Base-by-base conservation (phyloP, 768 basidiomycete species). In the Suillus paluster region DNA sequence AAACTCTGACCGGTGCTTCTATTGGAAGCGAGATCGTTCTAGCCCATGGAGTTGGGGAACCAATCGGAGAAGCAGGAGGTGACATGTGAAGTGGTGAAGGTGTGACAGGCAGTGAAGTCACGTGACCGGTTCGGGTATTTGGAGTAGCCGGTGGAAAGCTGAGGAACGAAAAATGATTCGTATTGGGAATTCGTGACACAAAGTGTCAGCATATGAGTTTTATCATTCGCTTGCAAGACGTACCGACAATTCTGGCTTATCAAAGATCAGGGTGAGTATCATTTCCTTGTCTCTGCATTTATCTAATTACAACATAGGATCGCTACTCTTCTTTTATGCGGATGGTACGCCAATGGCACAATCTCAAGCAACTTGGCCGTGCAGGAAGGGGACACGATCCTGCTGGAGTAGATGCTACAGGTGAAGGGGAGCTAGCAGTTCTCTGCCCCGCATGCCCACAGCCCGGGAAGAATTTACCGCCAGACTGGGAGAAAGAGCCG, bases 191-290 rank as follows among this genome's bases (percentile, higher is more conserved):
- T n/a, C n/a, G n/a, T n/a, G n/a, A n/a, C n/a, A n/a, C n/a, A n/a
- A n/a, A n/a, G n/a, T n/a, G n/a, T n/a, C n/a, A n/a, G n/a, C n/a
- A n/a, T n/a, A n/a, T n/a, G n/a, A n/a, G n/a, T n/a, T n/a, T n/a
- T n/a, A n/a, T n/a, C n/a, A n/a, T n/a, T n/a, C n/a, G n/a, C n/a
- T n/a, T n/a, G n/a, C n/a, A n/a, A n/a, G n/a, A n/a, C n/a, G n/a
- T n/a, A n/a, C 74, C 0, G 72, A 79, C 46, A 80, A 78, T 56
- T 73, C 69, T 14, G 73, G 75, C 1, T 60, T 67, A 0, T 25
- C 21, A n/a, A n/a, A 19, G 4, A 55, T 57, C 17, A 59, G 59
- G 27, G 69, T 72, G 53, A 8, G 41, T 41, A 41, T 41, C 19
- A 17, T 6, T 7, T 2, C 19, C 17, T 19, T 2, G n/a, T 19